Evolutionary conservation across 805 yeast genomes (phyloP).

Genomic region (Candida oleophila): DNA sequence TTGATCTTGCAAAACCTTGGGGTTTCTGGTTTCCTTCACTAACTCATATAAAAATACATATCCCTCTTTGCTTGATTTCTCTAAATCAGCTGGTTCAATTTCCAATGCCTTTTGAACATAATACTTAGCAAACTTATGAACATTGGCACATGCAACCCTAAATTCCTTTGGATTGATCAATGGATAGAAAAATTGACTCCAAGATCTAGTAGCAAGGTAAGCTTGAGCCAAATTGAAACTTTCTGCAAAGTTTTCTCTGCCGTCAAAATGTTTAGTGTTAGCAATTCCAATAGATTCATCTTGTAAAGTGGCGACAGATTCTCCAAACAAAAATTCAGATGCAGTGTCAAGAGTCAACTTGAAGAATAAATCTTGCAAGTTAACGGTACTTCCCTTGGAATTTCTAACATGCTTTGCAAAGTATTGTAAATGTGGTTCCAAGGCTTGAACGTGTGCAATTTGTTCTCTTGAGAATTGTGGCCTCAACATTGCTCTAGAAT

Average conservation of each 20-base stretch:
- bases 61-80: conserved; percentile 24
- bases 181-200: conserved; percentile 27
- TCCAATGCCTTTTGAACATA: conserved; percentile 32
- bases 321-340: conserved; percentile 43
- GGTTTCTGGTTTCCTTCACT: conserved; percentile 36
- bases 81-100: conserved; percentile 27
- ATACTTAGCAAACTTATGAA: conserved; percentile 28
- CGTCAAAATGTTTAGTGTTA: conserved; percentile 23
- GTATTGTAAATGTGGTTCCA: conserved; percentile 30
- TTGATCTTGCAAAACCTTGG: conserved; percentile 35
- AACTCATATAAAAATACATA: conserved; percentile 39
- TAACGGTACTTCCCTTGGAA: conserved; percentile 24
- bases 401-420: conserved; percentile 24
- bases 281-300: conserved; percentile 27
- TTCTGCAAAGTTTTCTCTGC: conserved; percentile 30
- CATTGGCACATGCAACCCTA: conserved; percentile 26
- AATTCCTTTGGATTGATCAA: conserved; percentile 28
- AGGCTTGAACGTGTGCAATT: conserved; percentile 31
- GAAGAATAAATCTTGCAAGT: conserved; percentile 33
- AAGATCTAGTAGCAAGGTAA: conserved; percentile 34
- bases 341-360: conserved; percentile 40
- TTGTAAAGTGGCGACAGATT: conserved; percentile 27
- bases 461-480: conserved; percentile 41
- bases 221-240: conserved; percentile 34
- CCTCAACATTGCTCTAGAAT: conserved; percentile 34